Percentiles rank a stretch among this genome's conserved stretches.
These are phyloP conservation scores for Erythrophleum fordii DNA, from an alignment of 306 rosid species.

Conservation along the genomic window DNA sequence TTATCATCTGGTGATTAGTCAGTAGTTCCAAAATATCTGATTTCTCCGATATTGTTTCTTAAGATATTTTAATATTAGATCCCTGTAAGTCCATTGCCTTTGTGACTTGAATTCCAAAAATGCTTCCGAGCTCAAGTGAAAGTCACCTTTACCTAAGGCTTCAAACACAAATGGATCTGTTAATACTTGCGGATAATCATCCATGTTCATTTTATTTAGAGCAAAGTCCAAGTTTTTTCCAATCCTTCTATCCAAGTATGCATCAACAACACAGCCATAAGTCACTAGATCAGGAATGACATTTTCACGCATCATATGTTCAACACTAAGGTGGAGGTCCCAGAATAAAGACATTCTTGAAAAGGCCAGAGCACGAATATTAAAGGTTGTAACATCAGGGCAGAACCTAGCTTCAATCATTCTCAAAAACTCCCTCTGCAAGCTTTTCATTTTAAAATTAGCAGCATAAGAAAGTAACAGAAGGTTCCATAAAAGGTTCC, in stretches of 20 bases:
- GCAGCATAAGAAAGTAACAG: conserved; percentile 85
- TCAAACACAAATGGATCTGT: conserved; percentile 84
- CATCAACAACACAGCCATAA: conserved; percentile 89
- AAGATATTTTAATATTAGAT: conserved; percentile 58
- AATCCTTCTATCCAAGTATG: conserved; percentile 71
- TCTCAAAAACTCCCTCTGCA: conserved; percentile 78
- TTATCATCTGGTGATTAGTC: conserved; percentile 22
- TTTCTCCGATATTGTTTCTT: conserved; percentile 69
- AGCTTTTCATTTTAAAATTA: conserved; percentile 89
- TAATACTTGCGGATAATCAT: conserved; percentile 53
- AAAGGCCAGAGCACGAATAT: conserved; percentile 84
- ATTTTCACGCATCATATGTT: conserved; percentile 74
- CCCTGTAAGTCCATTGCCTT: conserved; percentile 67
- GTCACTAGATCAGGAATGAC: conserved; percentile 86
- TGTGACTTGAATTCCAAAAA: conserved; percentile 64
- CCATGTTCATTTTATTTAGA: conserved; percentile 62
- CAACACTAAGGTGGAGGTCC: conserved; percentile 95
- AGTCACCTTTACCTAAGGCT: conserved; percentile 92
- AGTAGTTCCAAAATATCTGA: conserved; percentile 91
- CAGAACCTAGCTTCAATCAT: conserved; percentile 77
- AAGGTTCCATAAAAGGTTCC: conserved; percentile 87
- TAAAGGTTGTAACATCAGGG: conserved; percentile 86
- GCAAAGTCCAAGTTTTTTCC: conserved; percentile 79
- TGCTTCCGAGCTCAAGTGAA: conserved; percentile 79
- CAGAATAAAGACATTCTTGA: conserved; percentile 90